These are phyloP conservation scores for Alternaria infectoria DNA, from an alignment of 2,329 filamentous ascomycete species.

Conservation along the genomic window DNA sequence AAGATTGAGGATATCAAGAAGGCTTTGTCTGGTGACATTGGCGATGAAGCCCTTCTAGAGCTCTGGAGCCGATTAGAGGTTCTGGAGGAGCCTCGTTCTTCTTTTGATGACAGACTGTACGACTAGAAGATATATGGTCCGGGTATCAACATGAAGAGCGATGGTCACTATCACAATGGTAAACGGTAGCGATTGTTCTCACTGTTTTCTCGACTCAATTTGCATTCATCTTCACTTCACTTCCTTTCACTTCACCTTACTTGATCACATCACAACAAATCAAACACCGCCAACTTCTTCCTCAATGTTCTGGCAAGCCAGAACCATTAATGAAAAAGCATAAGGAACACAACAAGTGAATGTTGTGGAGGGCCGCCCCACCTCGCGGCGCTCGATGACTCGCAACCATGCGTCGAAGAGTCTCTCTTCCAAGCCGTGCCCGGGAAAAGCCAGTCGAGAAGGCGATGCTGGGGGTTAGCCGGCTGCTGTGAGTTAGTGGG, in stretches of 20 bases:
- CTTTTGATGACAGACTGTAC: neutral
- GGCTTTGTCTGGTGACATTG: neutral
- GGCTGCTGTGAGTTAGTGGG: neutral
- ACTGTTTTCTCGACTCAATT: neutral
- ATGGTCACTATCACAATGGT: neutral
- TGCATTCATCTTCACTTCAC: neutral
- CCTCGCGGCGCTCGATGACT: slow-evolving; percentile 7
- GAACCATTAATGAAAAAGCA: slow-evolving; percentile 7
- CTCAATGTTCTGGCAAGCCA: slow-evolving; percentile 10
- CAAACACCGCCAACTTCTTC: neutral
- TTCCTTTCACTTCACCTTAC: neutral
- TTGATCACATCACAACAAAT: neutral
- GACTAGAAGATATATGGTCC: neutral
- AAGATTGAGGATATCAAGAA: neutral
- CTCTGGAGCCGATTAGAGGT: neutral
- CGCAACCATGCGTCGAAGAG: slow-evolving; percentile 1
- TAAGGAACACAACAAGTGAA: neutral
- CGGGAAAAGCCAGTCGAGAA: neutral
- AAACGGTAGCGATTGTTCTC: neutral
- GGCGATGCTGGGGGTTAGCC: neutral
- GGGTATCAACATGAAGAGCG: neutral
- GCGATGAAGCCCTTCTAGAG: neutral
- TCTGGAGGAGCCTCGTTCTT: neutral
- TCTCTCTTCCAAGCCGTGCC: neutral
- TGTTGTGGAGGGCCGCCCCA: slow-evolving; percentile 1